Conservation (phyloP, 2,329 filamentous ascomycete species). For the Aureobasidium melanogenum region DNA sequence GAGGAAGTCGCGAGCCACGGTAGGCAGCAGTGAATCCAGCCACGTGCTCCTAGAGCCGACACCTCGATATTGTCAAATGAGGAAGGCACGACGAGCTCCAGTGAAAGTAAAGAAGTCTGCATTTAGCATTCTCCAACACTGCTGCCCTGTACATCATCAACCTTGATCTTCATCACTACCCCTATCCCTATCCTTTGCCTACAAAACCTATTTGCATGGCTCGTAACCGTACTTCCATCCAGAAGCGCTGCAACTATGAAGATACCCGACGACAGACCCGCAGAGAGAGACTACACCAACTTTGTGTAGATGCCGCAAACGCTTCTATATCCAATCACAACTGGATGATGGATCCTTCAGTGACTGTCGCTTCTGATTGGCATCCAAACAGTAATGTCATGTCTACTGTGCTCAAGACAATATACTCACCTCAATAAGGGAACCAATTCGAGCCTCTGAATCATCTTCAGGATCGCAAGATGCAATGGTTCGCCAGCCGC, state of each 20-base stretch:
- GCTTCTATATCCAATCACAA: not conserved
- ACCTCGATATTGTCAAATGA: too few relatives aligned
- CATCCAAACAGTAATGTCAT: not conserved
- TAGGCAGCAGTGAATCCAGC: not conserved
- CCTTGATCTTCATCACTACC: not conserved
- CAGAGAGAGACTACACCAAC: not conserved
- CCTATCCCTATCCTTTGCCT: not conserved
- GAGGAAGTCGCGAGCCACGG: too few relatives aligned
- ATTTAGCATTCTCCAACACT: not conserved
- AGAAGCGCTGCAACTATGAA: not conserved
- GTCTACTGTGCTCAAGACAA: not conserved
- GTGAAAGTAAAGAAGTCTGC: not conserved
- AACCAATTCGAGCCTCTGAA: slow-evolving; percentile 5
- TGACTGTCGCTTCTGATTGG: not conserved
- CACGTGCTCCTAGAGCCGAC: too few relatives aligned
- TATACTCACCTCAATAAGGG: not conserved
- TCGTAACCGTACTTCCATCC: not conserved
- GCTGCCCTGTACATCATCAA: not conserved
- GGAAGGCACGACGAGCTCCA: not conserved
- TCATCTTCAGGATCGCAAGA: not conserved
- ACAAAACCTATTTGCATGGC: not conserved
- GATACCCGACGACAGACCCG: not conserved
- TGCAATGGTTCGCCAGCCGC: not conserved
- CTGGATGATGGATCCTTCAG: not conserved
- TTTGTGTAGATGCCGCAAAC: not conserved